Base-by-base conservation (phyloP, 768 basidiomycete species). In the Pleurotus djamor region DNA sequence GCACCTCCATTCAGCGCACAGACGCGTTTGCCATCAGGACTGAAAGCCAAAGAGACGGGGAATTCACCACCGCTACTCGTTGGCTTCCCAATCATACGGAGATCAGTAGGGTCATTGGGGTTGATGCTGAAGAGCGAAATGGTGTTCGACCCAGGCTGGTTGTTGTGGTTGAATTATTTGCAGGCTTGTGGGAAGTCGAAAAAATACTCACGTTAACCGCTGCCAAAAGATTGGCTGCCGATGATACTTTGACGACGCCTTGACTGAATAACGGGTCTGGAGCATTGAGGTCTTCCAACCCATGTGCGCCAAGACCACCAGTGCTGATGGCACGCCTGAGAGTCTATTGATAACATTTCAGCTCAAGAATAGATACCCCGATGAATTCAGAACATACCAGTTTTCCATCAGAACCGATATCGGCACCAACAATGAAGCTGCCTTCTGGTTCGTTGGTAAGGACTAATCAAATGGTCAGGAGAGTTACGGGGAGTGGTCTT, bases 391-490 rank as follows among this genome's bases (percentile, higher is more conserved):
- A 3, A 48, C 72, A 36, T 47, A 80, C 79, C 66, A 79, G 59
- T 58, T 68, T 74, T 8, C 81, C 81, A 60, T 80, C 73, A 13
- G 65, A 47, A n/a, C 70, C 73, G 52, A 83, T 76, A 41, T 73
- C 69, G 12, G 76, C 73, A 1, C 79, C 71, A 34, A 83, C 69
- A 37, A 83, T 64, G 58, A 72, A 74, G 67, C 83, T 82, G 16
- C 76, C 78, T 34, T 63, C 61, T 4, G 77, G 74, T 50, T 81
- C 78, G 62, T 83, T 83, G 38, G 80, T 80, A 35, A 82, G 77
- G 66, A 82, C 81, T 83, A 48, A 13, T 4, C 12, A n/a, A 8
- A 28, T 1, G 16, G 16, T 49, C 12, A 17, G 17, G 17, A 4
- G 16, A 4, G 2, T 3, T 3, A 59, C 13, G 34, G 16, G 35